These are phyloP conservation scores for Cystobasidium slooffiae DNA, from an alignment of 1,284 basidiomycete species.

Conservation along the genomic window DNA sequence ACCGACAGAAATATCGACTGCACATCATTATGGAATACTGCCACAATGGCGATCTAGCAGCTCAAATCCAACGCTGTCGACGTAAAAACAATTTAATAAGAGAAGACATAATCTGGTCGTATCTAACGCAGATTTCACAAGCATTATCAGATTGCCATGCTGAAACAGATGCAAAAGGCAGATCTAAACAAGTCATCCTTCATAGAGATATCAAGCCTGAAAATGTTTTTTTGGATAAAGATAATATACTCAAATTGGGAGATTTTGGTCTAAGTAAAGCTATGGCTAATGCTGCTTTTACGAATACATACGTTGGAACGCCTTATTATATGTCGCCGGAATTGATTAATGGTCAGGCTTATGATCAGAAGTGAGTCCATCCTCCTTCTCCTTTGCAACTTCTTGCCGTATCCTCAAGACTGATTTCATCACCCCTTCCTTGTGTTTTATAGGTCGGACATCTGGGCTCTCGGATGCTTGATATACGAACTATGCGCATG, in stretches of 20 bases:
- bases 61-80: slow-evolving; percentile 76
- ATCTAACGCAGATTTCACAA: slow-evolving; percentile 89
- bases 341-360: slow-evolving; percentile 91
- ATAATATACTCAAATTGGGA: slow-evolving; percentile 82
- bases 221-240: slow-evolving; percentile 86
- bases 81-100: slow-evolving; percentile 66
- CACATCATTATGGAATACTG: slow-evolving; percentile 98
- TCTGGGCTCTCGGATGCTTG: slow-evolving; percentile 95
- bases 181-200: slow-evolving; percentile 64
- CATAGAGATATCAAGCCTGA: slow-evolving; percentile 97
- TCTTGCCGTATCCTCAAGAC: background rate
- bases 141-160: slow-evolving; percentile 88
- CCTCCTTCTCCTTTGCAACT: background rate
- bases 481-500: slow-evolving; percentile 94
- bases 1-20: slow-evolving; percentile 84
- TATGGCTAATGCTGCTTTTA: slow-evolving; percentile 81
- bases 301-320: slow-evolving; percentile 95
- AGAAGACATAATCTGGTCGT: slow-evolving; percentile 93
- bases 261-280: slow-evolving; percentile 96
- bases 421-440: background rate
- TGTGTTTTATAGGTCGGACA: slow-evolving; percentile 81
- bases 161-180: slow-evolving; percentile 47
- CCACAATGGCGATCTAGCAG: slow-evolving; percentile 87
- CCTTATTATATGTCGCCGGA: slow-evolving; percentile 99
- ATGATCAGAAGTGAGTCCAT: slow-evolving; percentile 64